Base-by-base conservation (phyloP, 768 basidiomycete species). In the Postia placenta region DNA sequence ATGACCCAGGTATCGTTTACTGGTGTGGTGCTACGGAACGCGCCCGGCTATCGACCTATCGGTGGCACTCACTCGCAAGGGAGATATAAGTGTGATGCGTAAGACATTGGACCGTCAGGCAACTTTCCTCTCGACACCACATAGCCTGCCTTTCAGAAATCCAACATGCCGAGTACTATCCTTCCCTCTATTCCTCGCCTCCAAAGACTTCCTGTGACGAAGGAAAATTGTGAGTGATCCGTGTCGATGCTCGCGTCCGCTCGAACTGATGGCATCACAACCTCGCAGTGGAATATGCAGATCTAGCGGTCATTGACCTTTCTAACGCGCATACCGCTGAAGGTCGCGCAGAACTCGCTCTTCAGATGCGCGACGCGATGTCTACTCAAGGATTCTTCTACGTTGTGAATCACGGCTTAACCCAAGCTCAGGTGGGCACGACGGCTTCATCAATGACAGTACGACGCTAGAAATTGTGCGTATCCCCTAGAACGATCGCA, bases 121-220 rank as follows among this genome's bases (percentile, higher is more conserved):
- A n/a, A n/a, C n/a, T n/a, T n/a, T n/a, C n/a, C n/a, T n/a, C n/a
- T n/a, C n/a, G n/a, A n/a, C n/a, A n/a, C n/a, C n/a, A n/a, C n/a
- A n/a, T n/a, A n/a, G n/a, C n/a, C n/a, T n/a, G n/a, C n/a, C n/a
- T n/a, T n/a, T n/a, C n/a, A n/a, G n/a, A n/a, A n/a, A n/a, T n/a
- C n/a, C 38, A 19, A 39, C 33, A 55, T 55, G 54, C 54, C 69
- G 11, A 63, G 58, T 17, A 47, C 65, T 17, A 56, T 64, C 1
- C 40, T 63, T 2, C 74, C 73, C 3, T 49, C 62, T 19, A 57
- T 53, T 2, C 68, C 71, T 15, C 74, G 59, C 36, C 71, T 74
- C 30, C 55, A 61, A 33, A 57, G 62, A 3, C 61, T 71, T 4
- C 65, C 69, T 0, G 53, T 50, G 3, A 74, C 73, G 1, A 59